Evolutionary conservation across 2,329 filamentous ascomycete species (phyloP).

Genomic region (Bisporella sp.): DNA sequence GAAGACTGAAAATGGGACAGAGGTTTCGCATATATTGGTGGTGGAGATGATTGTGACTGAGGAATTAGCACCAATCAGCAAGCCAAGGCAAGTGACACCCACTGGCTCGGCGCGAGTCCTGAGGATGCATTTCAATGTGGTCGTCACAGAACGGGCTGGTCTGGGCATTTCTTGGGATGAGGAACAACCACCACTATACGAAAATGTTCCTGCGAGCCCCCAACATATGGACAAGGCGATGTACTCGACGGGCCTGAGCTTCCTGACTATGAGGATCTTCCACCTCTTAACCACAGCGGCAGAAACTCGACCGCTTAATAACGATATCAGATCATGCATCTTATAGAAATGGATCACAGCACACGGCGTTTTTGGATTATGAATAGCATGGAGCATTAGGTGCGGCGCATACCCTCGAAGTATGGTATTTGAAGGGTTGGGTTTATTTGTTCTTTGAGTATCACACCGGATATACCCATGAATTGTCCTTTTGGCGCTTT

Average conservation of each 20-base stretch:
- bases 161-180: slow-evolving; percentile 96
- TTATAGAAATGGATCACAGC: no score
- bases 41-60: slow-evolving; percentile 92
- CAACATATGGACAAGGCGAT: slow-evolving; percentile 45
- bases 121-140: slow-evolving; percentile 81
- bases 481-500: no score
- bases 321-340: no score
- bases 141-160: slow-evolving; percentile 85
- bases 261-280: slow-evolving; percentile 24
- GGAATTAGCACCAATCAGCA: slow-evolving; percentile 72
- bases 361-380: no score
- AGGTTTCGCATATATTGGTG: slow-evolving; percentile 77
- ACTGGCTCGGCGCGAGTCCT: slow-evolving; percentile 88
- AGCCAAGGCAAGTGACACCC: slow-evolving; percentile 63
- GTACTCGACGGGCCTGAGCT: slow-evolving; percentile 19
- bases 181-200: slow-evolving; percentile 88
- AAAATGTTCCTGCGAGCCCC: slow-evolving; percentile 87
- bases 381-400: no score
- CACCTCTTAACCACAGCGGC: slow-evolving; percentile 6
- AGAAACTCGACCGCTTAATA: no score
- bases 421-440: no score
- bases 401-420: no score
- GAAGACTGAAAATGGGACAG: slow-evolving; percentile 65
- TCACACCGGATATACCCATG: no score
- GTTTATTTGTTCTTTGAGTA: no score